Percentiles rank a stretch among this genome's conserved stretches.
Conservation (phyloP, 257 asterid genomes). For the Cinchona pubescens region DNA sequence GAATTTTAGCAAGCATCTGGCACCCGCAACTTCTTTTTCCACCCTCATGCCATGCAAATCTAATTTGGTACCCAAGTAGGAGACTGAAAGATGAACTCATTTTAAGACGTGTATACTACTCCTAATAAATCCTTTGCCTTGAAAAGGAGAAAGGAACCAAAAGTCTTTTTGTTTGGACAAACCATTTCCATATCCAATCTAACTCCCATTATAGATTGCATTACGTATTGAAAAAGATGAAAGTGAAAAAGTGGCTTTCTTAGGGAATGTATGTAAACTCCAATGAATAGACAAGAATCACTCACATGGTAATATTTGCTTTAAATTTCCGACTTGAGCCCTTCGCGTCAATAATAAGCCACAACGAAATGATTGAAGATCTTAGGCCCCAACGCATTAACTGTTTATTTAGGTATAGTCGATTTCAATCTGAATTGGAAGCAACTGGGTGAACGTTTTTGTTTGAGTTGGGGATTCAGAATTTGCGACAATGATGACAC, state of each 20-base stretch:
- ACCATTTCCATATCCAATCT: neutral
- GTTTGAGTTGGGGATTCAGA: neutral
- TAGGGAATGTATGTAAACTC: too few species aligned
- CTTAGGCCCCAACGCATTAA: neutral
- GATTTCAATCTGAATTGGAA: neutral
- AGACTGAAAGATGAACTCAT: too few species aligned
- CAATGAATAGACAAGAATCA: neutral
- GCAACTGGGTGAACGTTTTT: neutral
- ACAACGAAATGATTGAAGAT: neutral
- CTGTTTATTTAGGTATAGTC: neutral
- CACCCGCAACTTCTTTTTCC: slow-evolving; percentile 5
- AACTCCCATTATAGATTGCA: neutral
- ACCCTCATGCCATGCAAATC: neutral
- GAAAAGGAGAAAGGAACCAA: neutral
- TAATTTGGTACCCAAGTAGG: neutral
- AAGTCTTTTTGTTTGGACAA: neutral
- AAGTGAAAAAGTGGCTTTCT: neutral
- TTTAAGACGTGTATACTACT: too few species aligned
- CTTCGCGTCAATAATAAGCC: slow-evolving; percentile 6
- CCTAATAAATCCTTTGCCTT: neutral
- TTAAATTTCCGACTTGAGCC: neutral
- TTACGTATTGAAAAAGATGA: neutral
- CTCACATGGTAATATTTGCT: neutral
- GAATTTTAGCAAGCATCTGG: neutral
- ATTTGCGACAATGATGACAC: neutral